phyloP scores from a whole-genome alignment of 108 stramenopile genomes.

The Bacterosira constricta region DNA sequence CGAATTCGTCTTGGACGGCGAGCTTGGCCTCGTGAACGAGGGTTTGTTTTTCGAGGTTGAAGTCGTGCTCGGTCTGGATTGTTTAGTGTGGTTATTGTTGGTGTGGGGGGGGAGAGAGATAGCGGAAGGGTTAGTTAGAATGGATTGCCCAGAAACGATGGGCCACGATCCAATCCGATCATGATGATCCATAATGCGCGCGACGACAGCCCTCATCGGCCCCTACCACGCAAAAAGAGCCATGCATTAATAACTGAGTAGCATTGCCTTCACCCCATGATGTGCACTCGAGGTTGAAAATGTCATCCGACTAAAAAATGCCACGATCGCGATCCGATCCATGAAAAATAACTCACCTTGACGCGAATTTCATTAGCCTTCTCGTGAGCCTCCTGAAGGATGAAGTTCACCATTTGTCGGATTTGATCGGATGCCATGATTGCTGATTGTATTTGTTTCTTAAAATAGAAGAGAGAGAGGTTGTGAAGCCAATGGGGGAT shows the following conservation, averaged over 20 bases:
- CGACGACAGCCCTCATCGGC: too few species aligned
- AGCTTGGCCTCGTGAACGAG: conserved; percentile 98
- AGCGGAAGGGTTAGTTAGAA: not conserved
- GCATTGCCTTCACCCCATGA: too few species aligned
- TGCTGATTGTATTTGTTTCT: too few species aligned
- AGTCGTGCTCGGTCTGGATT: conserved; percentile 91
- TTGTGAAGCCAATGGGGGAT: too few species aligned
- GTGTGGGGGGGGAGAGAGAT: not conserved
- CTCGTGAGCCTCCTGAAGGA: conserved; percentile 98
- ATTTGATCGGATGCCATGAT: conserved; percentile 90
- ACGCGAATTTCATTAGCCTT: conserved; percentile 99
- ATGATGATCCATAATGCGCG: too few species aligned
- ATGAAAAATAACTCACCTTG: conserved; percentile 88
- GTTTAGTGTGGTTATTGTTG: not conserved
- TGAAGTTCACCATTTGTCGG: conserved; percentile 94
- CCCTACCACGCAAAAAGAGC: too few species aligned
- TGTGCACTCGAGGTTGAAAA: too few species aligned
- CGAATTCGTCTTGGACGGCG: conserved; percentile 95
- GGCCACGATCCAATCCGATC: too few species aligned
- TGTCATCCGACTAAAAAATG: too few species aligned
- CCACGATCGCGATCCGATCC: too few species aligned
- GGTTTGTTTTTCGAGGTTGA: conserved; percentile 99
- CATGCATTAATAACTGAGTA: too few species aligned
- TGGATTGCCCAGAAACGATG: not conserved
- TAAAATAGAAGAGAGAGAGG: too few species aligned